A percentile compares a stretch with the other conserved stretches of the same genome.
These are phyloP conservation scores for Saposhnikovia divaricata DNA, from an alignment of 129 eudicot genomes.

Conservation along the genomic window DNA sequence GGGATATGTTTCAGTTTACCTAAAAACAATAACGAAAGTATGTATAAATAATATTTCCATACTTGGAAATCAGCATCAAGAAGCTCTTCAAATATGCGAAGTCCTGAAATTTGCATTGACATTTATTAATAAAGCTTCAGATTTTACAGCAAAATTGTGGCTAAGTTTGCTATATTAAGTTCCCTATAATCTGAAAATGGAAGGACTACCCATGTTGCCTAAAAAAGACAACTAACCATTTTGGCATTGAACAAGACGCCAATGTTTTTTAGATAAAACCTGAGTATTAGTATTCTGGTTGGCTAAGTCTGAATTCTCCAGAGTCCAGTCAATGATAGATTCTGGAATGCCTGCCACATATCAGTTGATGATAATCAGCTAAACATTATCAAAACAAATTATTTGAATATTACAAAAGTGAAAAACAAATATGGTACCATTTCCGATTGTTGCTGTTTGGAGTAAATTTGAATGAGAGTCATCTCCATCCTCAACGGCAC, in stretches of 20 bases:
- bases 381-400: not conserved
- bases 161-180: not conserved
- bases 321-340: no score
- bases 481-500: constrained; percentile 96
- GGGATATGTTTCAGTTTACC: no score
- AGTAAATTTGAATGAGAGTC: no score
- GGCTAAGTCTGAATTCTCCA: no score
- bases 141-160: constrained; percentile 2
- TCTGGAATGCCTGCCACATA: constrained; percentile 79
- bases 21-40: no score
- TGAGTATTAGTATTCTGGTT: constrained; percentile 55
- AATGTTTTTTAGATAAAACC: no score
- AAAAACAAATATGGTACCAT: constrained; percentile 39
- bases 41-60: no score
- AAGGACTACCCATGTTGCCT: not conserved
- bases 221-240: constrained; percentile 45
- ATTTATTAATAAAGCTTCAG: no score
- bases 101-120: no score
- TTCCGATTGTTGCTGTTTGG: constrained; percentile 90
- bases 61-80: no score
- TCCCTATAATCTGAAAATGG: not conserved
- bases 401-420: not conserved
- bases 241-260: constrained; percentile 99
- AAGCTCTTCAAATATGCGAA: no score
- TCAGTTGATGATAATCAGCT: constrained; percentile 2